Evolutionary conservation across 441 rosid species (phyloP).

Genomic region (Oxalis stricta): DNA sequence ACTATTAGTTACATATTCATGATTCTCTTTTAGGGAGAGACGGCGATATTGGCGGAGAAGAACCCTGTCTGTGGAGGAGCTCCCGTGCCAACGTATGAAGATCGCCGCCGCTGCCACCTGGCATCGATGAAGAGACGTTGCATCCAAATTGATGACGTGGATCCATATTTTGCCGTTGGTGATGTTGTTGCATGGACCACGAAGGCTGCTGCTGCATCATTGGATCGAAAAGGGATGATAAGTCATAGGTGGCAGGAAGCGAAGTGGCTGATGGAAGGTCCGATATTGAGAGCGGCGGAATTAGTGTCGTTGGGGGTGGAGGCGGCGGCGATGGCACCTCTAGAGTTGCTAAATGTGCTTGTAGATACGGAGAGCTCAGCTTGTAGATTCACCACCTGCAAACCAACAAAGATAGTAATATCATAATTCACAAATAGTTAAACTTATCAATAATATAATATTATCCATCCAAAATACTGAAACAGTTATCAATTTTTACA

Average conservation of each 20-base stretch:
- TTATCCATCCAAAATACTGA: too few species aligned
- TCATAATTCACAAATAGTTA: too few species aligned
- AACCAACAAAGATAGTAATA: too few species aligned
- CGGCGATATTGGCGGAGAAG: slow-evolving; percentile 28
- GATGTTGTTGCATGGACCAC: slow-evolving; percentile 58
- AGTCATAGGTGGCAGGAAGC: slow-evolving; percentile 32
- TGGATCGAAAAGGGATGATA: slow-evolving; percentile 55
- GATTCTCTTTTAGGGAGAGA: slow-evolving; percentile 25
- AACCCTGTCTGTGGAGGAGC: slow-evolving; percentile 36
- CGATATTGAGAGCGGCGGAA: slow-evolving; percentile 35
- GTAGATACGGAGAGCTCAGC: slow-evolving; percentile 75
- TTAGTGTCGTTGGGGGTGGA: slow-evolving; percentile 18
- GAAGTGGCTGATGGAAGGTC: slow-evolving; percentile 55
- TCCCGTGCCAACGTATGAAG: slow-evolving; percentile 60
- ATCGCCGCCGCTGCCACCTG: slow-evolving; percentile 34
- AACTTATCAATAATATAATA: too few species aligned
- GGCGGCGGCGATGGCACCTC: slow-evolving; percentile 61
- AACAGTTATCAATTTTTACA: too few species aligned
- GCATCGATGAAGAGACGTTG: slow-evolving; percentile 16
- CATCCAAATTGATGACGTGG: slow-evolving; percentile 32
- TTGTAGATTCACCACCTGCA: slow-evolving; percentile 74
- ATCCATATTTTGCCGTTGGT: slow-evolving; percentile 47
- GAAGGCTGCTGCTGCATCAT: slow-evolving; percentile 38
- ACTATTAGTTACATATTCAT: slow-evolving; percentile 10
- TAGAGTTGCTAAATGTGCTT: slow-evolving; percentile 61